Evolutionary conservation across 768 basidiomycete species (phyloP).

Genomic region (Tubosaeta sp.): DNA sequence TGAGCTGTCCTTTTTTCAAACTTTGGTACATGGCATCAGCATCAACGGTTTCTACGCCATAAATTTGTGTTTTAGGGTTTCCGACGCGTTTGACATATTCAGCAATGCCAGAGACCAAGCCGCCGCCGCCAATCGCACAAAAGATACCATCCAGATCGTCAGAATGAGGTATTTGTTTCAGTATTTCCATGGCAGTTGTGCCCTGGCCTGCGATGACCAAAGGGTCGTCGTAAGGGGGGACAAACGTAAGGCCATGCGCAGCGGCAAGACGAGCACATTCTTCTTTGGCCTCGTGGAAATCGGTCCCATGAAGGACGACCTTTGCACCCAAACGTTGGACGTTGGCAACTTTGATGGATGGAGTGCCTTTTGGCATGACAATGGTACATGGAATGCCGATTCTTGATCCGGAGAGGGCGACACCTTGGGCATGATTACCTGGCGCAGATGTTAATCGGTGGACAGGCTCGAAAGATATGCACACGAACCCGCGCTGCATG

Average conservation of each 20-base stretch:
- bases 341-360: conserved; percentile 93
- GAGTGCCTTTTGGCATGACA: conserved; percentile 95
- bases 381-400: conserved; percentile 95
- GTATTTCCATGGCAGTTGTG: conserved; percentile 90
- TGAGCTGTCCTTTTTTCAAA: conserved; percentile 73
- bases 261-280: conserved; percentile 87
- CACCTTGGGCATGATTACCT: conserved; percentile 99
- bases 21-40: conserved; percentile 92
- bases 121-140: conserved; percentile 90
- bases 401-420: conserved; percentile 87
- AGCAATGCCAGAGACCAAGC: conserved; percentile 83
- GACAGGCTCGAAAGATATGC: conserved; percentile 32
- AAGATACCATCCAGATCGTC: conserved; percentile 83
- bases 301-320: conserved; percentile 84
- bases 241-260: conserved; percentile 75
- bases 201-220: conserved; percentile 97
- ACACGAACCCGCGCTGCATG: conserved; percentile 95
- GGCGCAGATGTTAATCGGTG: conserved; percentile 1
- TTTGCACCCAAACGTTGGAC: conserved; percentile 94
- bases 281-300: conserved; percentile 94
- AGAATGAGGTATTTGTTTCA: conserved; percentile 79
- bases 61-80: conserved; percentile 71
- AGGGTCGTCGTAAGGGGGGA: conserved; percentile 97
- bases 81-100: conserved; percentile 94
- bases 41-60: conserved; percentile 93